Percentiles rank a stretch among this genome's conserved stretches.
These are phyloP conservation scores for Globisporangium cederbergense DNA, from an alignment of 352 stramenopile genomes.

Conservation along the genomic window DNA sequence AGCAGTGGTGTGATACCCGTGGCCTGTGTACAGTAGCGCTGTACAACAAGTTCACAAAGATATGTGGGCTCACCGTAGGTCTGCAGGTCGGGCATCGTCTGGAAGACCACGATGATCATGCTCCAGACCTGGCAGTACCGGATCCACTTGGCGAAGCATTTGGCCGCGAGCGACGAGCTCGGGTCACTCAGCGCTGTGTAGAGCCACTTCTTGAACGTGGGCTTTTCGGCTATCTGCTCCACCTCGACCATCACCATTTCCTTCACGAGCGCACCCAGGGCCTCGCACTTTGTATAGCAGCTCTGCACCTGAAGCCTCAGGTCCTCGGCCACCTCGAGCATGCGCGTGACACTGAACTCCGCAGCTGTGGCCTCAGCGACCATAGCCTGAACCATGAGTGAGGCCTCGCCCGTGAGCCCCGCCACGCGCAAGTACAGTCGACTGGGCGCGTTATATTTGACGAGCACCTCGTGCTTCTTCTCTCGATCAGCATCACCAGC, in stretches of 20 bases:
- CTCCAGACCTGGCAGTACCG: conserved; percentile 63
- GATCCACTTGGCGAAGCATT: conserved; percentile 49
- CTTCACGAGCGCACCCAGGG: conserved; percentile 53
- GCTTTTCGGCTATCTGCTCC: conserved; percentile 28
- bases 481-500: conserved; percentile 37
- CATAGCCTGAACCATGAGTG: conserved; percentile 63
- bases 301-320: conserved; percentile 43
- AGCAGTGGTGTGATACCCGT: conserved; percentile 22
- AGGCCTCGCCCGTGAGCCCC: conserved; percentile 57
- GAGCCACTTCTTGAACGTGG: conserved; percentile 36
- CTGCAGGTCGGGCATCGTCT: conserved; percentile 78
- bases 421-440: conserved; percentile 60
- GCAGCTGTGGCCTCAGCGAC: conserved; percentile 25
- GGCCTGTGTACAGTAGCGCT: conserved; percentile 44
- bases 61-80: conserved; percentile 60
- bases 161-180: conserved; percentile 37
- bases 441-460: conserved; percentile 78
- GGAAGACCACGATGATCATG: conserved; percentile 74
- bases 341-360: conserved; percentile 36
- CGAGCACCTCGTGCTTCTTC: conserved; percentile 65
- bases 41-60: conserved; percentile 55
- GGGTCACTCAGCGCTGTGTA: conserved; percentile 38
- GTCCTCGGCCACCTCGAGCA: conserved; percentile 55
- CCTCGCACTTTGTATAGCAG: conserved; percentile 49
- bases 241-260: conserved; percentile 59